Evolutionary conservation across 192 early-diverging fungal genomes (phyloP).

Genomic region (Gamsiella multidivaricata): DNA sequence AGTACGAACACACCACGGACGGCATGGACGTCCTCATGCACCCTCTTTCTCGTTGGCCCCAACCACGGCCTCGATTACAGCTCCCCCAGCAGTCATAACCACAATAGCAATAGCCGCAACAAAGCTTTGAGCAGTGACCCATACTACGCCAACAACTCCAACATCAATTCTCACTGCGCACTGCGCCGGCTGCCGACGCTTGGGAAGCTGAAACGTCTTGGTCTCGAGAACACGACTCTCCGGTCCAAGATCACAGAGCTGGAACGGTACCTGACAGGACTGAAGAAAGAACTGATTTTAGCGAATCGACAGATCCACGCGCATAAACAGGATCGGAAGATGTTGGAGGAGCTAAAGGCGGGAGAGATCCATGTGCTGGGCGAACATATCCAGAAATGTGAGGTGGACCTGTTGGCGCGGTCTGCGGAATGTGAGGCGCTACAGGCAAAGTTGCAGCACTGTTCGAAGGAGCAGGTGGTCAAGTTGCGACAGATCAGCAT

Average conservation of each 20-base stretch:
- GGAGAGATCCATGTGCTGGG: conserved; percentile 34
- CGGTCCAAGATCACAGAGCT: conserved; percentile 34
- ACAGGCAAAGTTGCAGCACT: conserved; percentile 21
- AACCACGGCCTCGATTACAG: neutral
- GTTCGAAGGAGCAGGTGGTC: conserved; percentile 29
- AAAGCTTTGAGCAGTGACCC: too few relatives aligned
- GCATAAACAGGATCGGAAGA: conserved; percentile 32
- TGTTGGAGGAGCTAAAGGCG: conserved; percentile 15
- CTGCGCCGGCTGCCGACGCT: too few relatives aligned
- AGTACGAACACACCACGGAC: too few relatives aligned
- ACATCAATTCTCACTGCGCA: too few relatives aligned
- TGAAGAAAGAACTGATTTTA: conserved; percentile 38
- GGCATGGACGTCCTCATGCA: too few relatives aligned
- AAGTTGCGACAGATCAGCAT: conserved; percentile 37
- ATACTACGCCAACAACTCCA: neutral
- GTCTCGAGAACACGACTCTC: conserved; percentile 20
- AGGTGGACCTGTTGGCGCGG: conserved; percentile 25
- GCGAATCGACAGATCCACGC: conserved; percentile 25
- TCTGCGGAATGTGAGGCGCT: conserved; percentile 30
- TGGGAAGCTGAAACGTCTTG: conserved; percentile 17
- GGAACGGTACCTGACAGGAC: conserved; percentile 37
- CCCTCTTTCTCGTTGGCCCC: neutral
- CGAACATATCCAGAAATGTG: conserved; percentile 39
- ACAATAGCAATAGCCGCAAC: neutral
- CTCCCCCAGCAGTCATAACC: neutral